Conservation (phyloP, 2,329 filamentous ascomycete species). For the Rhynchosporium agropyri region DNA sequence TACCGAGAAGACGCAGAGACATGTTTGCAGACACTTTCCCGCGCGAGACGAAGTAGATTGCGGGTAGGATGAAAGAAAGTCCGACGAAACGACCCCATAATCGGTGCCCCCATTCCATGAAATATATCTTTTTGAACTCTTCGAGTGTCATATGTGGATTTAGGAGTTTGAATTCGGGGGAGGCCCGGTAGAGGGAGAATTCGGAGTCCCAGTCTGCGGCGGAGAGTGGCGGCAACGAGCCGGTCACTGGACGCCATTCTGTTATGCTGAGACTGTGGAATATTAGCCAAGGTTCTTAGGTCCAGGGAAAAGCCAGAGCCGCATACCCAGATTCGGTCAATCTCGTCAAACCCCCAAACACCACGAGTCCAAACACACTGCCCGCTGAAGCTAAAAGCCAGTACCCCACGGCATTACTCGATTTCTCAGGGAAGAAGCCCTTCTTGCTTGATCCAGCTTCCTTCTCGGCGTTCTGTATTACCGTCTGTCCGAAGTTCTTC, state of each 20-base stretch:
- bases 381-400: constrained; percentile 91
- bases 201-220: constrained; percentile 85
- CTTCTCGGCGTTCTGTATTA: constrained; percentile 20
- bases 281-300: constrained; percentile 12
- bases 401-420: constrained; percentile 78
- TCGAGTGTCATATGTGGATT: constrained; percentile 91
- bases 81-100: constrained; percentile 94
- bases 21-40: constrained; percentile 77
- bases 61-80: constrained; percentile 84
- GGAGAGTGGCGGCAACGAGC: constrained; percentile 81
- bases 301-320: constrained; percentile 14
- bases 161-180: constrained; percentile 88
- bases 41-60: constrained; percentile 83
- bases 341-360: constrained; percentile 90
- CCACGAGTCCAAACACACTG: constrained; percentile 94
- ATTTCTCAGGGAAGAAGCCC: constrained; percentile 52
- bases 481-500: constrained; percentile 33
- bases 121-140: constrained; percentile 99
- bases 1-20: constrained; percentile 76
- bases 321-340: constrained; percentile 92
- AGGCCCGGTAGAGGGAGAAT: constrained; percentile 88
- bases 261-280: constrained; percentile 83
- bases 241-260: constrained; percentile 97
- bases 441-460: constrained; percentile 22
- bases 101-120: constrained; percentile 97